Base-by-base conservation (phyloP, 2,329 filamentous ascomycete genomes). In the Fusarium nematophilum region DNA sequence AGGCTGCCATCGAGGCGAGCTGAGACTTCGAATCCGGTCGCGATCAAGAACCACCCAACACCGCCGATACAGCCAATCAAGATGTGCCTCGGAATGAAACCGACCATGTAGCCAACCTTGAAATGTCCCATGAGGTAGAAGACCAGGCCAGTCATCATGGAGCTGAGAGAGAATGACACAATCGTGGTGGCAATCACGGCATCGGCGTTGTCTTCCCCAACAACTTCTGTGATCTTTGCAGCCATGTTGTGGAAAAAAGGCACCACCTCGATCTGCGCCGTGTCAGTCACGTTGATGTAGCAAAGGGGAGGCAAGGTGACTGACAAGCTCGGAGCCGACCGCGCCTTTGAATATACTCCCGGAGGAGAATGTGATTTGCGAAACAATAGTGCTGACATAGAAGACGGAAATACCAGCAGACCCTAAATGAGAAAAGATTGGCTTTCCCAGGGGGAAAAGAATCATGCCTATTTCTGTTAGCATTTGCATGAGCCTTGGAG, bases 181-280 rank as follows among this genome's bases (percentile, higher is more conserved):
- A 99, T 97, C 3, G 94, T 97, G 0, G 95, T 99, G 25, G 95
- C 93, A 62, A 97, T 90, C 39, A 99, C 90, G 3, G 92, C 90
- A 67, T 95, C 89, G 1, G 91, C 87, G 21, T 95, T 88, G 15
- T 93, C 88, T 59, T 90, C 86, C 13, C 94, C 92, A 62, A 99
- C 88, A 36, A 85, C 82, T 11, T 82, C 80, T 64, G 95, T 87
- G 71, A 98, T 97, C 25, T 90, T 94, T 61, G 89, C 88, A 1
- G 95, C 93, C 94, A 99, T 99, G 70, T 94, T 96, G 78, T 99
- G 95, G 73, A 99, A 98, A 78, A 99, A 99, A 0, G 94, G 95
- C 1, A 99, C 94, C 1, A 98, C 94, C 77, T 99, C 95, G 65
- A 98, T 99, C 86, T 90, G 59, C 15, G 59, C 42, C 7, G 13